phyloP scores from a whole-genome alignment of 116 monocot genomes.

The Dioscorea cayenensis region DNA sequence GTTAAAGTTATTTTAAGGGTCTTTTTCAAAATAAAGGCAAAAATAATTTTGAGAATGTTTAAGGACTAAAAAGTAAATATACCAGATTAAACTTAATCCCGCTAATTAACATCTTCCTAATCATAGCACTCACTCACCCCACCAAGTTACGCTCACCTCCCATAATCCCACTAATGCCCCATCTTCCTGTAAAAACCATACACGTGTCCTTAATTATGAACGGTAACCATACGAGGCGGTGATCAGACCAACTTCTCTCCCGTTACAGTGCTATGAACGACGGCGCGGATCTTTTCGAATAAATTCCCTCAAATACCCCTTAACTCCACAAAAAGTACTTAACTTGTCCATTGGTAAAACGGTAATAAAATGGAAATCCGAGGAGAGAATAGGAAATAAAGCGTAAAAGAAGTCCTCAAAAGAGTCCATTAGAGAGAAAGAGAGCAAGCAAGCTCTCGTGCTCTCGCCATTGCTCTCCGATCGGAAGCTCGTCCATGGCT shows the following conservation, averaged over 20 bases:
- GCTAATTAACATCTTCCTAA: too few species aligned
- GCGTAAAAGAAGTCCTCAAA: neutral
- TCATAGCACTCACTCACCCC: too few species aligned
- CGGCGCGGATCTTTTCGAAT: constrained; percentile 1
- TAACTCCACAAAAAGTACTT: neutral
- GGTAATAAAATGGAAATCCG: neutral
- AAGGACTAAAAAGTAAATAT: too few species aligned
- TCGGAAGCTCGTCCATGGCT: constrained; percentile 14
- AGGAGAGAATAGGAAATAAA: neutral
- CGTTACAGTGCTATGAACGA: neutral
- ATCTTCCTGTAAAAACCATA: too few species aligned
- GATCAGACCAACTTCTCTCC: neutral
- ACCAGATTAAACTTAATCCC: too few species aligned
- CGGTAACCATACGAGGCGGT: neutral
- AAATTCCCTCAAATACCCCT: neutral
- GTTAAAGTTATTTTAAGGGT: too few species aligned
- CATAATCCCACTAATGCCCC: too few species aligned
- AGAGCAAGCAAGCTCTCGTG: neutral
- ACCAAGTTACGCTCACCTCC: too few species aligned
- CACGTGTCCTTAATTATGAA: too few species aligned
- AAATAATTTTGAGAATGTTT: too few species aligned
- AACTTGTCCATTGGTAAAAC: neutral
- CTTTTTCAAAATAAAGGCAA: too few species aligned
- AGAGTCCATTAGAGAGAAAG: neutral
- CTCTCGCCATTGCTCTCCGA: neutral